A percentile compares a stretch with the other conserved stretches of the same genome.
phyloP scores from a whole-genome alignment of 148 eudicot genomes.

The Rhododendron williamsianum region DNA sequence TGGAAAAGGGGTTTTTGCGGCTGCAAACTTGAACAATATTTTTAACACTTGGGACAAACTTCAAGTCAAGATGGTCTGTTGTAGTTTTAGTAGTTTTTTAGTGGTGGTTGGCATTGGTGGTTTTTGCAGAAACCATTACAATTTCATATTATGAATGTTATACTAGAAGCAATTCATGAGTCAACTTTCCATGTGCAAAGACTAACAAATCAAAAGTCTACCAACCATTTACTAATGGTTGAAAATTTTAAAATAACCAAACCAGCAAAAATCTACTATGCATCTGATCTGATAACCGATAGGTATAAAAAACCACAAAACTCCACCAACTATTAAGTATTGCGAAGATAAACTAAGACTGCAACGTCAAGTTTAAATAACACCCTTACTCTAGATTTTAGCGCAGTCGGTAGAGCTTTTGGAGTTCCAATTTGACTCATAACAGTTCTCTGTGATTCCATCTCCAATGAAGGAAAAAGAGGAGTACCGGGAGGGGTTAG shows the following conservation, averaged over 20 bases:
- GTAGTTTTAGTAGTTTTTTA: neutral
- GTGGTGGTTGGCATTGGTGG: neutral
- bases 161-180: neutral
- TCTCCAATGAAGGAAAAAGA: conserved; percentile 60
- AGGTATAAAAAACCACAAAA: neutral
- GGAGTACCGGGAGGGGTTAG: conserved; percentile 76
- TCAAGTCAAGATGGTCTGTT: neutral
- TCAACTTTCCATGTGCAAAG: neutral
- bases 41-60: neutral
- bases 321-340: conserved; percentile 5
- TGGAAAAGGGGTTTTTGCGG: neutral
- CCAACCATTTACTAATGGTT: neutral
- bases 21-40: neutral
- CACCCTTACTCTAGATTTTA: conserved; percentile 68
- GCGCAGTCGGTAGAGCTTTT: conserved; percentile 45
- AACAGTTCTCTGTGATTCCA: conserved; percentile 42
- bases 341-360: neutral
- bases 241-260: neutral
- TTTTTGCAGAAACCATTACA: neutral
- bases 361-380: neutral
- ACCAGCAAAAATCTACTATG: neutral
- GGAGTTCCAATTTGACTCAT: conserved; percentile 47
- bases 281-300: neutral
- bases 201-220: neutral
- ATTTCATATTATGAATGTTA: neutral